These are phyloP conservation scores for Elsinoe batatas DNA, from an alignment of 2,329 filamentous ascomycete species.

Conservation along the genomic window DNA sequence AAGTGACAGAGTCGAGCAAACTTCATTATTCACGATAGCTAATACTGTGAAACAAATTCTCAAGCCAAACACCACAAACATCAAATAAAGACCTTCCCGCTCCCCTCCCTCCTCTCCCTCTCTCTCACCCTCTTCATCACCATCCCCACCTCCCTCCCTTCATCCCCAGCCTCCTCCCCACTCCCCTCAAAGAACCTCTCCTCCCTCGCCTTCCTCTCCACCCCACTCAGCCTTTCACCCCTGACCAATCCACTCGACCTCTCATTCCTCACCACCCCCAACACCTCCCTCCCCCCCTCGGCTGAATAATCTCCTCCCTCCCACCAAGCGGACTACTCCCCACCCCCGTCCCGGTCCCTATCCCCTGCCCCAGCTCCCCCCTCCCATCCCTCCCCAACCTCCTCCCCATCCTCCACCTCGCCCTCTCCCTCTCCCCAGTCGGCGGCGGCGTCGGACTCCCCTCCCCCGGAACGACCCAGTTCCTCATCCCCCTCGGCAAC, in stretches of 20 bases:
- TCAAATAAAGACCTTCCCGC: conserved; percentile 5
- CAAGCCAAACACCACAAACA: neutral
- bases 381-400: conserved; percentile 12
- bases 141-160: neutral
- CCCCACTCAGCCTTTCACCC: conserved; percentile 17
- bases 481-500: conserved; percentile 23
- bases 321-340: conserved; percentile 1
- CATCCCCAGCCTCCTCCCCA: conserved; percentile 3
- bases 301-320: neutral
- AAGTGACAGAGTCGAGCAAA: too few relatives aligned
- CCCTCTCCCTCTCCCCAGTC: conserved; percentile 14
- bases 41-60: too few relatives aligned
- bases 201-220: conserved; percentile 16
- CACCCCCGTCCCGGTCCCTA: neutral
- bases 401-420: conserved; percentile 17
- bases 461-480: conserved; percentile 26
- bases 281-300: neutral
- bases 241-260: conserved; percentile 18
- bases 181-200: conserved; percentile 22
- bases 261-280: neutral
- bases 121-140: conserved; percentile 7
- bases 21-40: too few relatives aligned
- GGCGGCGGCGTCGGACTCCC: conserved; percentile 28
- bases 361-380: neutral
- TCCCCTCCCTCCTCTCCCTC: neutral